phyloP scores from a whole-genome alignment of 257 asterid species.

The Fraxinus pennsylvanica region DNA sequence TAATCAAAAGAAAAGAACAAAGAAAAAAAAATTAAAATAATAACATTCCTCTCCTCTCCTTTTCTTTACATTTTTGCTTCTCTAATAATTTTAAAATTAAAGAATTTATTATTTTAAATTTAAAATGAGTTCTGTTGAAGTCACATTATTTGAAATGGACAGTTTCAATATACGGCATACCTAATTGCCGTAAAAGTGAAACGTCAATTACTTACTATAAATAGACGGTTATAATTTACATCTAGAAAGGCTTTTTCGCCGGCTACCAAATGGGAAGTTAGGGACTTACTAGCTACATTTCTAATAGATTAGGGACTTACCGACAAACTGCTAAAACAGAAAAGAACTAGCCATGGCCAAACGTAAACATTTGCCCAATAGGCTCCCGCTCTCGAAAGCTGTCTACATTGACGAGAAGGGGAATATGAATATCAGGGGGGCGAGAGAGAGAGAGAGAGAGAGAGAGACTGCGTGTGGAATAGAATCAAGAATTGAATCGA shows the following conservation, averaged over 20 bases:
- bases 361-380: neutral
- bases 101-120: too few species aligned
- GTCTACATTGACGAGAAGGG: constrained; percentile 13
- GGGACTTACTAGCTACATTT: neutral
- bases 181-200: too few species aligned
- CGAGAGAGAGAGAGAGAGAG: constrained; percentile 26
- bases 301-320: neutral
- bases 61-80: too few species aligned
- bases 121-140: too few species aligned
- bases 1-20: too few species aligned
- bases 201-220: neutral
- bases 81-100: too few species aligned
- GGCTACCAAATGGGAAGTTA: neutral
- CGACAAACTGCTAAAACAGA: neutral
- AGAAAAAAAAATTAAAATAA: too few species aligned
- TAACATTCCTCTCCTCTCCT: too few species aligned
- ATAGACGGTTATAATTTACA: too few species aligned
- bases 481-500: constrained; percentile 43
- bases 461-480: constrained; percentile 32
- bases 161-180: too few species aligned
- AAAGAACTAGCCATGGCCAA: neutral
- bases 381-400: neutral
- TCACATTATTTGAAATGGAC: too few species aligned
- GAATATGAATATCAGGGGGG: constrained; percentile 2
- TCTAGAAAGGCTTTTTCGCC: too few species aligned